phyloP scores from a whole-genome alignment of 1,284 basidiomycete species.

The Melampsora americana region DNA sequence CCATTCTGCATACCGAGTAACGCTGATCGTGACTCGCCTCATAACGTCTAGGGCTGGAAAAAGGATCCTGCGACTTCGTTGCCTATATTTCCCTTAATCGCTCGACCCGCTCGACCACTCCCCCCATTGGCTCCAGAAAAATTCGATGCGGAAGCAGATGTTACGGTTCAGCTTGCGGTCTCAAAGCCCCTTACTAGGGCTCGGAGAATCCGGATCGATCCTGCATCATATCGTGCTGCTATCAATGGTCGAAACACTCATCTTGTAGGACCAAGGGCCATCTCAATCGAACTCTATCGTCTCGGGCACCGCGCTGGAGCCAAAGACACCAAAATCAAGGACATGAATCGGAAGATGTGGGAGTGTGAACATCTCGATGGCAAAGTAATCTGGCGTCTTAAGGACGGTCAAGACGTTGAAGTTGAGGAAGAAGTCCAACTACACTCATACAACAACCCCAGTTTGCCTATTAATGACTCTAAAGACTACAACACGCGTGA shows the following conservation, averaged over 20 bases:
- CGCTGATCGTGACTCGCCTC: neutral
- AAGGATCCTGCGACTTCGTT: slow-evolving; percentile 43
- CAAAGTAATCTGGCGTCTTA: slow-evolving; percentile 28
- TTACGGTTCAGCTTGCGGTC: neutral
- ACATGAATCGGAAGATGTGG: slow-evolving; percentile 31
- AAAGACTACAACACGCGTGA: too few relatives aligned
- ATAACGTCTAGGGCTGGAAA: slow-evolving; percentile 35
- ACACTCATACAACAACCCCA: neutral
- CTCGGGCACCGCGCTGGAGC: slow-evolving; percentile 32
- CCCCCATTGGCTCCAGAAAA: neutral
- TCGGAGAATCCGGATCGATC: slow-evolving; percentile 33
- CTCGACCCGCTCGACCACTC: slow-evolving; percentile 33
- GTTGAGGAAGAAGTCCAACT: slow-evolving; percentile 22
- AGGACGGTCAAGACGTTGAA: slow-evolving; percentile 1
- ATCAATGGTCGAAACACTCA: slow-evolving; percentile 42
- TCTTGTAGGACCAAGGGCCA: slow-evolving; percentile 39
- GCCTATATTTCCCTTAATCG: slow-evolving; percentile 42
- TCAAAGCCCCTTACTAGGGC: slow-evolving; percentile 15
- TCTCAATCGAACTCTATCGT: slow-evolving; percentile 38
- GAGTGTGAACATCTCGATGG: slow-evolving; percentile 27
- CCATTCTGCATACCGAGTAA: neutral
- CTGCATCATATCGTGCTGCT: slow-evolving; percentile 36
- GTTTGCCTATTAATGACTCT: neutral
- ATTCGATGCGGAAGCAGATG: neutral
- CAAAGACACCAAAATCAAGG: slow-evolving; percentile 34